Percentiles rank a stretch among this genome's conserved stretches.
These are phyloP conservation scores for Hyphopichia pseudoburtonii DNA, from an alignment of 1,139 yeast species.

Conservation along the genomic window DNA sequence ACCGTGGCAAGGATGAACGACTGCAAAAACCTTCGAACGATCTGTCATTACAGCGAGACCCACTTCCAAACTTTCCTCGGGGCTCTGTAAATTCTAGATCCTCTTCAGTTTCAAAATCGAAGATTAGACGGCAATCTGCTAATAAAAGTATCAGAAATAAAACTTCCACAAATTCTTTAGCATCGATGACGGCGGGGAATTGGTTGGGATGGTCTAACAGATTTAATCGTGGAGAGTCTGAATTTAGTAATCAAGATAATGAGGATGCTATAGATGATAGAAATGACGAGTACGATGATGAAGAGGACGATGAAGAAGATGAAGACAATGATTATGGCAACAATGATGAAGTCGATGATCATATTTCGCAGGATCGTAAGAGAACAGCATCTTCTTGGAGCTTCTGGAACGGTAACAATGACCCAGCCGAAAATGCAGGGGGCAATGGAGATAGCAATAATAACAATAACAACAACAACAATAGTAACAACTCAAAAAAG, in stretches of 20 bases:
- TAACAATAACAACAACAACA: slow-evolving; percentile 9
- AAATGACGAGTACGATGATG: too few relatives aligned
- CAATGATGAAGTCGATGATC: slow-evolving; percentile 38
- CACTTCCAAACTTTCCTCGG: neutral
- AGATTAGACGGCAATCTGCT: neutral
- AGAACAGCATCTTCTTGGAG: slow-evolving; percentile 34
- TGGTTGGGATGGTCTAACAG: slow-evolving; percentile 19
- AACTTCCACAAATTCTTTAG: slow-evolving; percentile 19
- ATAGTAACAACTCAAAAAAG: slow-evolving; percentile 7
- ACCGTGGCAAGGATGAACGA: too few relatives aligned
- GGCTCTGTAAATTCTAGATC: too few relatives aligned
- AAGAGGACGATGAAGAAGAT: slow-evolving; percentile 20
- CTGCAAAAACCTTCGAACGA: neutral
- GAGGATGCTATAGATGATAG: slow-evolving; percentile 13
- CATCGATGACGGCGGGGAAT: slow-evolving; percentile 20
- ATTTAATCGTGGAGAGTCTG: slow-evolving; percentile 7
- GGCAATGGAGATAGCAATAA: slow-evolving; percentile 2
- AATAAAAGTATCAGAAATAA: slow-evolving; percentile 11
- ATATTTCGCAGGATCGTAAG: slow-evolving; percentile 25
- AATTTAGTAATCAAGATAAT: slow-evolving; percentile 4
- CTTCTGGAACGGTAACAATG: slow-evolving; percentile 32
- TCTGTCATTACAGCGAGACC: neutral
- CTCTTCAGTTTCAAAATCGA: neutral
- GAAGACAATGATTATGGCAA: slow-evolving; percentile 25
- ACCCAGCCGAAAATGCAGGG: slow-evolving; percentile 5